phyloP scores from a whole-genome alignment of 2,329 filamentous ascomycete species.

The Magnaporthales sp. region DNA sequence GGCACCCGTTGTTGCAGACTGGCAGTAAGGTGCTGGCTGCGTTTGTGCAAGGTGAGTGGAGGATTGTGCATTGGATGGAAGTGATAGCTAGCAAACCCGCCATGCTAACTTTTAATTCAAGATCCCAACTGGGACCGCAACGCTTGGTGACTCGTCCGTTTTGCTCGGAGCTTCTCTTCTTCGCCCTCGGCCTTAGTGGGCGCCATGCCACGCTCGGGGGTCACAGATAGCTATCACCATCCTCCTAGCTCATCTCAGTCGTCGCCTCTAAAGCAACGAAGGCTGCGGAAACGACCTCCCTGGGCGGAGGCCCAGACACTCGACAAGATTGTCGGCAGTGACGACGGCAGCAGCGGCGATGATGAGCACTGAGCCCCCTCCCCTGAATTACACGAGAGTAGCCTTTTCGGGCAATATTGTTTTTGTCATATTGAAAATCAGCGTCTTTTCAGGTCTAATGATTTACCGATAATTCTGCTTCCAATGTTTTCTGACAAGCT shows the following conservation, averaged over 20 bases:
- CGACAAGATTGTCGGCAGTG: constrained; percentile 13
- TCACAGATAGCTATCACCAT: background rate
- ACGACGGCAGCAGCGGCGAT: background rate
- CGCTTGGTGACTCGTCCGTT: constrained; percentile 58
- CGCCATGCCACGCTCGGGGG: constrained; percentile 2
- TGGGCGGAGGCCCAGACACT: constrained; percentile 19
- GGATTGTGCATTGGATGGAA: background rate
- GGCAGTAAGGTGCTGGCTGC: constrained; percentile 93
- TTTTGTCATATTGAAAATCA: background rate
- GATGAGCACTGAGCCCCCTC: background rate
- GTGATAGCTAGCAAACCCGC: background rate
- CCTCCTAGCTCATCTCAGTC: constrained; percentile 10
- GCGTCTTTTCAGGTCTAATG: background rate
- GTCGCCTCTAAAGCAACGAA: constrained; percentile 23
- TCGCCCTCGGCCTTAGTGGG: background rate
- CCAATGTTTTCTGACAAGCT: background rate
- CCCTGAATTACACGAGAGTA: background rate
- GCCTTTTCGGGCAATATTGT: background rate
- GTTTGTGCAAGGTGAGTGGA: constrained; percentile 82
- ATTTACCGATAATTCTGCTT: background rate
- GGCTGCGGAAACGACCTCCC: constrained; percentile 32
- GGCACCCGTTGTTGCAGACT: constrained; percentile 92
- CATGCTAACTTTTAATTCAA: constrained; percentile 21
- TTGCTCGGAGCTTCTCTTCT: constrained; percentile 20
- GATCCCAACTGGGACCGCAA: constrained; percentile 88